These are phyloP conservation scores for Neocatenulostroma microsporum DNA, from an alignment of 2,329 filamentous ascomycete species.

Conservation along the genomic window DNA sequence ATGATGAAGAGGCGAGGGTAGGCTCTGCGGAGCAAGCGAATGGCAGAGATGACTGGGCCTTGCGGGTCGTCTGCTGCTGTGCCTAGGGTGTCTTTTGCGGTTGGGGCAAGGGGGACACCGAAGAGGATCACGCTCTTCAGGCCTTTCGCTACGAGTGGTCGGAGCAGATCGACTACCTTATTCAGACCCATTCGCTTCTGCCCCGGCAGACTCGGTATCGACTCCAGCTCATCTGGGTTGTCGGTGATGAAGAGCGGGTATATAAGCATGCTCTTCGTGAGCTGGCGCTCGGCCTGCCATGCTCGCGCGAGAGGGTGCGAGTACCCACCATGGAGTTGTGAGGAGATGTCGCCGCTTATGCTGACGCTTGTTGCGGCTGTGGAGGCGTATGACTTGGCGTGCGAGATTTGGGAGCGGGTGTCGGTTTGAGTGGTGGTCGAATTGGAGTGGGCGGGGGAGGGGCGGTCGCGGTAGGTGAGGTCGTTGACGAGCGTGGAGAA, in stretches of 20 bases:
- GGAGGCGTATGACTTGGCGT: constrained; percentile 43
- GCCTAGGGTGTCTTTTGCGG: constrained; percentile 82
- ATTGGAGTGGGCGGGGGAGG: constrained; percentile 33
- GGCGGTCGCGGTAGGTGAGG: constrained; percentile 42
- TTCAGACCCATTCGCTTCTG: constrained; percentile 85
- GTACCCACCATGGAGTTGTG: constrained; percentile 46
- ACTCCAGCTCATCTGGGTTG: constrained; percentile 80
- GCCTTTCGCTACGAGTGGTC: constrained; percentile 80
- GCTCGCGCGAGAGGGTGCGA: constrained; percentile 44
- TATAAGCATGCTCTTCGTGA: constrained; percentile 81
- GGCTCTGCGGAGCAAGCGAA: constrained; percentile 70
- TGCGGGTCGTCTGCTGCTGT: constrained; percentile 87
- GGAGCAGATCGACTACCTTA: constrained; percentile 73
- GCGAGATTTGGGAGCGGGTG: constrained; percentile 39
- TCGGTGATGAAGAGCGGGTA: constrained; percentile 97
- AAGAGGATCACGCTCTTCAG: constrained; percentile 91
- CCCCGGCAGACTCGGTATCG: constrained; percentile 84
- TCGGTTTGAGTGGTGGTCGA: constrained; percentile 36
- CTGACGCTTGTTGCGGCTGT: constrained; percentile 47
- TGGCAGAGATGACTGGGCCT: constrained; percentile 82
- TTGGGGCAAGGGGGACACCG: constrained; percentile 75
- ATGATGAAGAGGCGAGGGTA: constrained; percentile 91
- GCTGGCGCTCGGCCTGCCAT: constrained; percentile 47
- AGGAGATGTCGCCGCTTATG: constrained; percentile 45
- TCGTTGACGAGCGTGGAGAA: constrained; percentile 48